Evolutionary conservation across 2,329 filamentous ascomycete species (phyloP).

Genomic region (Bipolaris zeicola): DNA sequence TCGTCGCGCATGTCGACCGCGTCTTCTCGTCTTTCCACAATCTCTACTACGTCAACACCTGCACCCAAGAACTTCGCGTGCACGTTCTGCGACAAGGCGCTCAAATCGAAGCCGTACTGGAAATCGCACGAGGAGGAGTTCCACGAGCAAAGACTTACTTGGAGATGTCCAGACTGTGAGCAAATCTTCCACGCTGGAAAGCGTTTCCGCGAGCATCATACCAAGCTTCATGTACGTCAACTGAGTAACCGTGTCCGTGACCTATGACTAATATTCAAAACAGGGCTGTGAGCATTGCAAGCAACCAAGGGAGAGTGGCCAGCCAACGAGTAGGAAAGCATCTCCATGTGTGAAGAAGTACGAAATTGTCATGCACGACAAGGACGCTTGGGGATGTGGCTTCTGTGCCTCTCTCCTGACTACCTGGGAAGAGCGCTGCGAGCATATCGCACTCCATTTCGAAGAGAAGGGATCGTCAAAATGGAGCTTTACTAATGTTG

Average conservation of each 20-base stretch:
- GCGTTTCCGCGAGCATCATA: constrained; percentile 71
- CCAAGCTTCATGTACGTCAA: constrained; percentile 63
- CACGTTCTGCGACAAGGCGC: constrained; percentile 64
- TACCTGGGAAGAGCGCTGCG: constrained; percentile 69
- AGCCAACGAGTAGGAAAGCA: constrained; percentile 61
- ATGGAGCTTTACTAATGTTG: constrained; percentile 72
- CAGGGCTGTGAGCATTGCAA: constrained; percentile 66
- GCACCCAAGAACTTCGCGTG: constrained; percentile 51
- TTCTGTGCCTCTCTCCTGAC: constrained; percentile 69
- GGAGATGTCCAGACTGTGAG: constrained; percentile 71
- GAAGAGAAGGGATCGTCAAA: constrained; percentile 66
- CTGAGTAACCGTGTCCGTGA: background rate
- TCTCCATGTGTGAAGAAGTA: constrained; percentile 48
- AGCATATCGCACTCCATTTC: constrained; percentile 71
- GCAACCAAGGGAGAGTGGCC: constrained; percentile 62
- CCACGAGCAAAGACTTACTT: constrained; percentile 71
- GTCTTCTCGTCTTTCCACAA: constrained; percentile 45
- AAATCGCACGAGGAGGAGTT: constrained; percentile 73
- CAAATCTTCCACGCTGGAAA: constrained; percentile 71
- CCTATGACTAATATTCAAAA: constrained; percentile 18
- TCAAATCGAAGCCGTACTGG: constrained; percentile 73
- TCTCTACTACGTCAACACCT: constrained; percentile 40
- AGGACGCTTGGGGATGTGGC: constrained; percentile 71
- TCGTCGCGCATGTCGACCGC: constrained; percentile 47
- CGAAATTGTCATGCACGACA: constrained; percentile 60